Evolutionary conservation across 108 stramenopile genomes (phyloP).

Genomic region (Cyclostephanos invisitatus): DNA sequence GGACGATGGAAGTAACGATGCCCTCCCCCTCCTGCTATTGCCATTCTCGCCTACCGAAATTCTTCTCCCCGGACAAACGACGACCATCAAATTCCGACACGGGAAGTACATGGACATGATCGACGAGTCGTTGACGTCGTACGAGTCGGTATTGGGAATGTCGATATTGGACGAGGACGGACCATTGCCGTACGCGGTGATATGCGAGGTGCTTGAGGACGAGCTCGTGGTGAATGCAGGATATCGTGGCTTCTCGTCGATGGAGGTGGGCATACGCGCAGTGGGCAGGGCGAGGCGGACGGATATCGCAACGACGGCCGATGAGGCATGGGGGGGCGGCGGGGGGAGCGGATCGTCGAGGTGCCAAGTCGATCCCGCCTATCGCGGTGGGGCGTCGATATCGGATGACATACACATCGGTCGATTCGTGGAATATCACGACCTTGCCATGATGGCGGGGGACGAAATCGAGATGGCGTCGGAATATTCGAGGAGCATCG

Average conservation of each 20-base stretch:
- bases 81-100: conserved; percentile 35
- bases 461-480: background rate
- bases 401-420: conserved; percentile 30
- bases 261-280: conserved; percentile 39
- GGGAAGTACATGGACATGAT: conserved; percentile 47
- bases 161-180: conserved; percentile 38
- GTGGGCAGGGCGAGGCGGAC: conserved; percentile 29
- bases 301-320: background rate
- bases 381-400: conserved; percentile 12
- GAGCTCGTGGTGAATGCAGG: conserved; percentile 29
- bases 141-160: conserved; percentile 37
- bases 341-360: background rate
- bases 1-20: background rate
- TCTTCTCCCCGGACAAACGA: conserved; percentile 37
- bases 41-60: conserved; percentile 35
- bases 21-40: conserved; percentile 31
- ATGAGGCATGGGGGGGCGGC: background rate
- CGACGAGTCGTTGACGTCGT: conserved; percentile 36
- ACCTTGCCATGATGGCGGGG: conserved; percentile 12
- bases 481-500: conserved; percentile 25
- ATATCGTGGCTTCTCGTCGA: conserved; percentile 31
- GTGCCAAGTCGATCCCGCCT: background rate
- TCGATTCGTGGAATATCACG: conserved; percentile 32
- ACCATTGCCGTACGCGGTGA: conserved; percentile 24
- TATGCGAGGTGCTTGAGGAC: conserved; percentile 45